Evolutionary conservation across 2,329 filamentous ascomycete species (phyloP), one percentile per base, ranked within the genome.

Genomic region (Exophiala aquamarina): DNA sequence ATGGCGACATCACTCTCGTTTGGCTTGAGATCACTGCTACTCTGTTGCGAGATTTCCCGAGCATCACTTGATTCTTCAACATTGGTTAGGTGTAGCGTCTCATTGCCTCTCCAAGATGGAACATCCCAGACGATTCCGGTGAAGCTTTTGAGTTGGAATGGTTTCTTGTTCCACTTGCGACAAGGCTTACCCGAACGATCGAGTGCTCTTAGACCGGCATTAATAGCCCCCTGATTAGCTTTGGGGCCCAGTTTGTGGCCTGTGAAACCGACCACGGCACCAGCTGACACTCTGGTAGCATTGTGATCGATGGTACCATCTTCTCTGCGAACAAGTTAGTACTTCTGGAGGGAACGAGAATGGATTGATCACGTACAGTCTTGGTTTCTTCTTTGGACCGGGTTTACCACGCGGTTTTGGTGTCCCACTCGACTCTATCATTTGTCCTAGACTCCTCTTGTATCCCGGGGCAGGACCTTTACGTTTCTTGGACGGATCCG

Each of bases 201-300:
- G 56, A 98, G 86, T 10, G 93, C 92, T 45, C 93, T 89, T 40
- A 98, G 84, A 42, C 89, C 89, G 44, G 93, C 93, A 65, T 98
- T 98, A 77, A 98, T 98, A 50, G 92, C 92, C 55, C 93, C 93
- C 62, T 92, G 88, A 67, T 96, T 97, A 41, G 92, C 92, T 70
- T 96, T 97, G 58, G 93, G 93, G 3, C 92, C 92, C 19, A 97
- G 84, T 68, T 95, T 95, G 70, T 92, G 88, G 36, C 63, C 61
- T 31, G 39, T 36, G 21, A 59, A 41, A 20, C 76, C 72, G 50
- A 67, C 67, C 58, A 69, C 68, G 52, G 72, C 70, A 62, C 73
- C 73, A 58, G 80, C 76, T 59, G 85, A 82, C 29, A 40, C 50
- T 64, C 62, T 50, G 61, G 52, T 47, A 58, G 49, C 54, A 40